A percentile compares a stretch with the other conserved stretches of the same genome.
These are phyloP conservation scores for Saturnispora ahearnii DNA, from an alignment of 805 yeast genomes.

Conservation along the genomic window DNA sequence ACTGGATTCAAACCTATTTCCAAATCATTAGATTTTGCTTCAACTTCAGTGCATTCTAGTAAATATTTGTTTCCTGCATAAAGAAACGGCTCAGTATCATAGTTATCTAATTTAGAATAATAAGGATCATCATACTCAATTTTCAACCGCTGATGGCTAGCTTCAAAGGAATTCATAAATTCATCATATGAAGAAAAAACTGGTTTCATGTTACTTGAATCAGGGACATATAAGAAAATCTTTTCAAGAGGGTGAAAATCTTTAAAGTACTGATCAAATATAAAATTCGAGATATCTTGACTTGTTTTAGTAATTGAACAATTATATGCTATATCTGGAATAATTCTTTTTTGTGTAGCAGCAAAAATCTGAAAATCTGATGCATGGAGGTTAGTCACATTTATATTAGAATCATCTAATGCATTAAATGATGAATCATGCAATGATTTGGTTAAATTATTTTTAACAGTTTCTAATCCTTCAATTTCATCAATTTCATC, in stretches of 20 bases:
- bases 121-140: conserved; percentile 54
- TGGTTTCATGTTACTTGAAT: conserved; percentile 12
- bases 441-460: conserved; percentile 3
- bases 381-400: neutral
- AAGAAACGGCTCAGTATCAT: conserved; percentile 43
- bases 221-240: neutral
- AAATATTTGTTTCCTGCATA: conserved; percentile 60
- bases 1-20: neutral
- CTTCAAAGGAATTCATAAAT: conserved; percentile 30
- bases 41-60: conserved; percentile 31
- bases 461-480: neutral
- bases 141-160: conserved; percentile 36
- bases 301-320: neutral
- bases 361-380: conserved; percentile 3
- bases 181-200: conserved; percentile 9
- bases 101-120: conserved; percentile 46
- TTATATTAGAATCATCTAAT: neutral
- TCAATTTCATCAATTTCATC: conserved; percentile 1
- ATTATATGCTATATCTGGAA: neutral
- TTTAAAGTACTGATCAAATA: neutral
- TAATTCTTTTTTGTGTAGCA: conserved; percentile 1
- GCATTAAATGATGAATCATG: conserved; percentile 6
- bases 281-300: neutral
- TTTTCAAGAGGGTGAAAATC: conserved; percentile 1
- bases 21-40: conserved; percentile 16